A percentile compares a stretch with the other conserved stretches of the same genome.
These are phyloP conservation scores for Auriculariales sp. DNA, from an alignment of 768 basidiomycete genomes.

Conservation along the genomic window DNA sequence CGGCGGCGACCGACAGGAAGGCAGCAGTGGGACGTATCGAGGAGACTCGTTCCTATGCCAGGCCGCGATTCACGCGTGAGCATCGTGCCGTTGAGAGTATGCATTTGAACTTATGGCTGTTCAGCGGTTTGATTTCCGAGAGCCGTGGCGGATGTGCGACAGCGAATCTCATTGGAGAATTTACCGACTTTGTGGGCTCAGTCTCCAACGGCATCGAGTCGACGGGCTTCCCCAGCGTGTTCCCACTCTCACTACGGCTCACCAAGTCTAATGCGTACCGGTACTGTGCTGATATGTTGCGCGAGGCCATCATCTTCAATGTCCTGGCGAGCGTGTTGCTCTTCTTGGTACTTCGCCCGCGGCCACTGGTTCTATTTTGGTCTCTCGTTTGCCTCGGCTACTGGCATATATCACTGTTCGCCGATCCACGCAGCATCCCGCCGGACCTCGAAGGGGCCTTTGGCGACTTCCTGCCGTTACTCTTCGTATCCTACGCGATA, in stretches of 20 bases:
- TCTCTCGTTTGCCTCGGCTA: slow-evolving; percentile 70
- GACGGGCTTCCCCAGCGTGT: slow-evolving; percentile 57
- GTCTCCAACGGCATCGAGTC: slow-evolving; percentile 50
- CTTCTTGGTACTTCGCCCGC: slow-evolving; percentile 61
- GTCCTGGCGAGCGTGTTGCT: slow-evolving; percentile 49
- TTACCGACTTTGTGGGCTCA: slow-evolving; percentile 49
- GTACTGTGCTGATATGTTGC: slow-evolving; percentile 61
- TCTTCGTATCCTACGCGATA: slow-evolving; percentile 68
- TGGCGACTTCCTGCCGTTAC: slow-evolving; percentile 56
- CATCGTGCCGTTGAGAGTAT: slow-evolving; percentile 10
- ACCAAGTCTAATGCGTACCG: slow-evolving; percentile 28
- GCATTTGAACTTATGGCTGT: slow-evolving; percentile 1
- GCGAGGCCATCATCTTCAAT: slow-evolving; percentile 59
- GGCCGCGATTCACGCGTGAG: slow-evolving; percentile 68
- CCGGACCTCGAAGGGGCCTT: slow-evolving; percentile 64
- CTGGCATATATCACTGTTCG: slow-evolving; percentile 75
- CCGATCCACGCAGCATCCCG: slow-evolving; percentile 50
- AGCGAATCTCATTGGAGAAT: slow-evolving; percentile 54
- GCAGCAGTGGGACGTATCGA: slow-evolving; percentile 43
- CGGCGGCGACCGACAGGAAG: slow-evolving; percentile 51
- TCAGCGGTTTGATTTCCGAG: slow-evolving; percentile 50
- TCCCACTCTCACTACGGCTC: slow-evolving; percentile 59
- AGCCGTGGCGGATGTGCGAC: slow-evolving; percentile 65
- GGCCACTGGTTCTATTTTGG: slow-evolving; percentile 55
- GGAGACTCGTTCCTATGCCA: slow-evolving; percentile 79